Conservation (phyloP, 441 rosid species). For the Kokia cookei region DNA sequence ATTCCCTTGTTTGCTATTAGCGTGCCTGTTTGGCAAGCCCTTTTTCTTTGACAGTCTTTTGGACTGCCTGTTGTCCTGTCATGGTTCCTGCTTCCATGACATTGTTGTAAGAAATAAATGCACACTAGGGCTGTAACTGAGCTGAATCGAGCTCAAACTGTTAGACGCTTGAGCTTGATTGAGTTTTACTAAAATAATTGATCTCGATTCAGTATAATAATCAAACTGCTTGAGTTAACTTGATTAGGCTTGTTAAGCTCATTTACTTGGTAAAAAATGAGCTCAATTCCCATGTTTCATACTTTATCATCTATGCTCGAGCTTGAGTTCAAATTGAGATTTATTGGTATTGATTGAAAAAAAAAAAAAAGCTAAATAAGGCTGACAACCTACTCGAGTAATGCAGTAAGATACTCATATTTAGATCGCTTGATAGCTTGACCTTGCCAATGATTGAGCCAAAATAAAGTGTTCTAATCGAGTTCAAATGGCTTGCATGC, state of each 20-base stretch:
- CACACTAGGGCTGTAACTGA: background rate
- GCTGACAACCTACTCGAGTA: too few relatives aligned
- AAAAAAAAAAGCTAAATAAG: too few relatives aligned
- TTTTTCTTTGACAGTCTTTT: background rate
- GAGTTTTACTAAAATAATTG: background rate
- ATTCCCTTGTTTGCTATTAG: background rate
- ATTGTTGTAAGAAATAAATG: background rate
- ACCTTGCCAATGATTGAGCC: background rate
- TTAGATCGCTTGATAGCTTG: background rate
- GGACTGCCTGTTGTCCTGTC: background rate
- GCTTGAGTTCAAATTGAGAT: background rate
- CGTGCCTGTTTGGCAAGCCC: background rate
- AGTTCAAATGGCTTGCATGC: too few relatives aligned
- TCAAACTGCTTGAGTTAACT: background rate
- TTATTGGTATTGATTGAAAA: too few relatives aligned
- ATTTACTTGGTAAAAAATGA: background rate
- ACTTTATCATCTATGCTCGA: background rate
- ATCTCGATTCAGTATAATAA: background rate
- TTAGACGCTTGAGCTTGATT: background rate
- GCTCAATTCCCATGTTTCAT: background rate
- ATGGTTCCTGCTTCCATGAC: background rate
- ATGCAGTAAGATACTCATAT: background rate
- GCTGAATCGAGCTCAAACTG: background rate
- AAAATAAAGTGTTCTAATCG: too few relatives aligned
- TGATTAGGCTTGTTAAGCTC: background rate